A percentile compares a stretch with the other conserved stretches of the same genome.
Evolutionary conservation across 2,329 filamentous ascomycete species (phyloP).

Genomic region (Teratosphaeria viscida): DNA sequence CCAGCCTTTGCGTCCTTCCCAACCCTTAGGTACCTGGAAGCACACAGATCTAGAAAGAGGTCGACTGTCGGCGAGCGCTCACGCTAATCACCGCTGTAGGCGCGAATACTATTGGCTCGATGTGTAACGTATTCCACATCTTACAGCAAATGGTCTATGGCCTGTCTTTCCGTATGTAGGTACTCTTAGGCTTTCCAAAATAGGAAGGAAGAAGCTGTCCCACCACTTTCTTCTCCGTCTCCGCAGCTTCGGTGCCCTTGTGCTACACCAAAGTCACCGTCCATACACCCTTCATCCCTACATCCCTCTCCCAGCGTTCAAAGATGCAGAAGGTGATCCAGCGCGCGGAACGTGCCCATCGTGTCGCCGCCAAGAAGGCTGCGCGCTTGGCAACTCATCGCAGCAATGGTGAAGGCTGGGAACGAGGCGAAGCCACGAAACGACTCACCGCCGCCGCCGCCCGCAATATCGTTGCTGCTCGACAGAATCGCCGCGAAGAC

Average conservation of each 20-base stretch:
- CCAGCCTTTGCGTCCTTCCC: too few species aligned
- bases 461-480: conserved; percentile 36
- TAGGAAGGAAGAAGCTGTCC: not conserved
- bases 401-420: conserved; percentile 16
- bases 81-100: too few species aligned
- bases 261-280: not conserved
- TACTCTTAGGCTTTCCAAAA: too few species aligned
- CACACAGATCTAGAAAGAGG: too few species aligned
- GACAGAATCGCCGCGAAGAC: conserved; percentile 56
- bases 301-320: not conserved
- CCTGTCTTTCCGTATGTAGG: too few species aligned
- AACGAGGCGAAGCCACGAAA: conserved; percentile 17
- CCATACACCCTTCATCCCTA: not conserved
- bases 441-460: conserved; percentile 4
- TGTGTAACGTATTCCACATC: not conserved
- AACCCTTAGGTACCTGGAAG: too few species aligned
- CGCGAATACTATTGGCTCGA: not conserved
- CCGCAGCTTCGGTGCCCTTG: not conserved
- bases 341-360: conserved; percentile 56
- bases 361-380: conserved; percentile 42
- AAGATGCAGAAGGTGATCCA: conserved; percentile 61
- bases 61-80: too few species aligned
- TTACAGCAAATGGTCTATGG: not conserved
- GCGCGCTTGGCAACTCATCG: not conserved
- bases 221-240: not conserved